Percentiles rank a stretch among this genome's conserved stretches.
Conservation (phyloP, 352 stramenopile genomes). For the Phytopythium ostracodes region DNA sequence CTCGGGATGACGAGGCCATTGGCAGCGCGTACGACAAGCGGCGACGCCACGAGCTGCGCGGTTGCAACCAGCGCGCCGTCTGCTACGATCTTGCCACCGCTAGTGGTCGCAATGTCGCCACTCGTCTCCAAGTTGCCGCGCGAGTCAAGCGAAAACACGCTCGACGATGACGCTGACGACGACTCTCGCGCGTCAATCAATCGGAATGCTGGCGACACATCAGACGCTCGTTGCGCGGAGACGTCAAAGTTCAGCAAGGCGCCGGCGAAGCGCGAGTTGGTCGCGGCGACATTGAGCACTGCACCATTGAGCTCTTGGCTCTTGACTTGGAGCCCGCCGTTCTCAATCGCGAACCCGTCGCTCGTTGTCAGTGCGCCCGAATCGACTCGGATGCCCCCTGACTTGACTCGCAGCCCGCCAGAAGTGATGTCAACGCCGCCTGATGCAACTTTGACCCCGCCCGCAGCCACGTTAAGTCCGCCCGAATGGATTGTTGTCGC, state of each 20-base stretch:
- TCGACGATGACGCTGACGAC: constrained; percentile 3
- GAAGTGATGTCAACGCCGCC: constrained; percentile 59
- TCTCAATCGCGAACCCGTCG: constrained; percentile 54
- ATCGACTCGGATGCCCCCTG: constrained; percentile 51
- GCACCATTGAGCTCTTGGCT: constrained; percentile 41
- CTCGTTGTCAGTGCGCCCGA: constrained; percentile 41
- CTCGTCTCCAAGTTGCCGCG: constrained; percentile 37
- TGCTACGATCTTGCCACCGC: constrained; percentile 42
- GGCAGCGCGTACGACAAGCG: constrained; percentile 31
- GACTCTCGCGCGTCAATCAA: constrained; percentile 34
- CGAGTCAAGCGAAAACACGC: constrained; percentile 45
- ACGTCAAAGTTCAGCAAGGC: constrained; percentile 46
- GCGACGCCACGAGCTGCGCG: constrained; percentile 48
- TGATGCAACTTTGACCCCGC: constrained; percentile 48
- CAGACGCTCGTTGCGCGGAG: constrained; percentile 13
- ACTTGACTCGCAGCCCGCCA: constrained; percentile 49
- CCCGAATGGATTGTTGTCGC: constrained; percentile 49
- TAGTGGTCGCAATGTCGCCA: constrained; percentile 43
- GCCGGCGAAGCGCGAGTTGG: constrained; percentile 47
- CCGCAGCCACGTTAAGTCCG: constrained; percentile 43
- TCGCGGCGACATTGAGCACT: constrained; percentile 36
- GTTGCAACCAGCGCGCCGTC: constrained; percentile 48
- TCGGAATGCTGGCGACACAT: constrained; percentile 24
- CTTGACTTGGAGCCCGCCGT: constrained; percentile 53
- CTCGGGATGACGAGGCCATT: constrained; percentile 43